A percentile compares a stretch with the other conserved stretches of the same genome.
Evolutionary conservation across 208 protist species (phyloP).

Genomic region (Porcisia deanei): DNA sequence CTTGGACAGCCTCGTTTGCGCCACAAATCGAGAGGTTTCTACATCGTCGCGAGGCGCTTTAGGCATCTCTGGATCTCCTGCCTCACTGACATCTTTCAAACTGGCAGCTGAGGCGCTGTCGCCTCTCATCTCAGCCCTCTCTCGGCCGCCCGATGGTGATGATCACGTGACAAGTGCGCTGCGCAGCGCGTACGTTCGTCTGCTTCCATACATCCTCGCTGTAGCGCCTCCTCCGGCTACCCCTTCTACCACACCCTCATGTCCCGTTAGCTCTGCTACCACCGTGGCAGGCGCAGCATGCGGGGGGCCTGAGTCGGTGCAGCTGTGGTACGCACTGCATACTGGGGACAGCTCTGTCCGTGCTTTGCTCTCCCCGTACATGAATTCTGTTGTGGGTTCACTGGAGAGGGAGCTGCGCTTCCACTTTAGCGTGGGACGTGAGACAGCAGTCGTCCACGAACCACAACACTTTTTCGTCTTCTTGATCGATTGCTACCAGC

Average conservation of each 20-base stretch:
- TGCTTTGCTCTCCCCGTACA: constrained; percentile 39
- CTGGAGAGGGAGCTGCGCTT: constrained; percentile 67
- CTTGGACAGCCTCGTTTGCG: not conserved
- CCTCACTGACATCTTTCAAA: not conserved
- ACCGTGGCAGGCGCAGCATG: not conserved
- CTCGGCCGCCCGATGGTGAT: not conserved
- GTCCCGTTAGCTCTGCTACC: not conserved
- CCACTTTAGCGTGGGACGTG: constrained; percentile 55
- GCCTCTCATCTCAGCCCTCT: constrained; percentile 6
- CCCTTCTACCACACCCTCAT: not conserved
- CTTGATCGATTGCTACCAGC: constrained; percentile 39
- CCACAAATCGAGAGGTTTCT: not conserved
- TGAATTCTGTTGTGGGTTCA: constrained; percentile 31
- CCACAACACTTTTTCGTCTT: constrained; percentile 84
- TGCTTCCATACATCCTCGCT: constrained; percentile 16
- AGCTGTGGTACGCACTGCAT: constrained; percentile 6
- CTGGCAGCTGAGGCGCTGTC: constrained; percentile 1
- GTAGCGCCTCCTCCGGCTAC: not conserved
- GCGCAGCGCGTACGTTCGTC: constrained; percentile 12
- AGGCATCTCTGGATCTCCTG: not conserved
- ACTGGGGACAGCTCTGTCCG: constrained; percentile 5
- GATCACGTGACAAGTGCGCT: not conserved
- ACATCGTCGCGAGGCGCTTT: not conserved
- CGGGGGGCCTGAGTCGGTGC: not conserved
- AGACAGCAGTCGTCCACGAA: constrained; percentile 47